These are phyloP conservation scores for Debaryomyces subglobosus DNA, from an alignment of 1,139 yeast genomes.

Conservation along the genomic window DNA sequence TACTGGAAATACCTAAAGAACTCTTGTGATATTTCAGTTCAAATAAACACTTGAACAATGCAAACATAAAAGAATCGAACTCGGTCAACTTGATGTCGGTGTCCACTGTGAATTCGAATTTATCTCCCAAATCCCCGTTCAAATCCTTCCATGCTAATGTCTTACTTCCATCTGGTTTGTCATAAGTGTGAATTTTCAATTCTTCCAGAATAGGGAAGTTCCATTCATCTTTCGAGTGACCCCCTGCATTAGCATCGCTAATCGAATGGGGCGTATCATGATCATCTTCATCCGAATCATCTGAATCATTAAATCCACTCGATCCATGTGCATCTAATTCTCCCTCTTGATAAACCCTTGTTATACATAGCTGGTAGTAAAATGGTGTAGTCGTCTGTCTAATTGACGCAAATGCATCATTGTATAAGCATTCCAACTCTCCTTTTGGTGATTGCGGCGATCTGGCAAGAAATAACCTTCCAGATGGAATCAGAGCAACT, in stretches of 20 bases:
- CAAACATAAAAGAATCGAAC: constrained; percentile 64
- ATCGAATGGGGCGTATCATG: constrained; percentile 34
- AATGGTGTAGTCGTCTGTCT: constrained; percentile 68
- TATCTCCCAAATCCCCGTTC: constrained; percentile 86
- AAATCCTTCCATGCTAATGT: constrained; percentile 81
- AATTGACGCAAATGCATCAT: constrained; percentile 76
- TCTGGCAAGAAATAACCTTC: constrained; percentile 74
- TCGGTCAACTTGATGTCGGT: constrained; percentile 58
- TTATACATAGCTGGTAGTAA: constrained; percentile 72
- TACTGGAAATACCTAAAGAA: constrained; percentile 47
- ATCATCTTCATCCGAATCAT: constrained; percentile 55
- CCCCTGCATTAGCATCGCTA: constrained; percentile 31
- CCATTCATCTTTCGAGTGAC: constrained; percentile 62
- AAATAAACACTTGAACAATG: constrained; percentile 70
- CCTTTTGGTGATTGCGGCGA: constrained; percentile 84
- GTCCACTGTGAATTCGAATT: constrained; percentile 78
- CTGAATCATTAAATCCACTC: constrained; percentile 51
- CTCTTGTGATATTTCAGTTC: constrained; percentile 71
- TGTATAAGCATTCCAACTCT: constrained; percentile 78
- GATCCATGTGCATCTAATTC: constrained; percentile 48
- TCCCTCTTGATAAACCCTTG: constrained; percentile 69
- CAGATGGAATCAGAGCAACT: constrained; percentile 73
- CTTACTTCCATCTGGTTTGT: constrained; percentile 32
- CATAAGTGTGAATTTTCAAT: constrained; percentile 50
- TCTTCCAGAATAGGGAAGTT: constrained; percentile 68